Evolutionary conservation across 352 stramenopile species (phyloP).

Genomic region (Blastocystis sp.): DNA sequence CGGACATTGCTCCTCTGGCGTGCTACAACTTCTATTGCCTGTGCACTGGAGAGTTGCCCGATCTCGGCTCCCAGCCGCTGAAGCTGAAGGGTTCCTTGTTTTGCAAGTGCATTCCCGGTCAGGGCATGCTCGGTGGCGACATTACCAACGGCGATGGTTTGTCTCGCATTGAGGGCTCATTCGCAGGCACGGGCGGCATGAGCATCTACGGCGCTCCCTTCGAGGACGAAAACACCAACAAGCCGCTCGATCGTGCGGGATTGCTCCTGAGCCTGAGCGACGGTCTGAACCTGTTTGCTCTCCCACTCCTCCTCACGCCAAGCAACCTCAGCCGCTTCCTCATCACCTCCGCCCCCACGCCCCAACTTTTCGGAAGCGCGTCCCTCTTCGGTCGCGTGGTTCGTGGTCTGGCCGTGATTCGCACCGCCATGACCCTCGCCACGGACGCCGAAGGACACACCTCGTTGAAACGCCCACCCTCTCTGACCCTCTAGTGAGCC

Average conservation of each 20-base stretch:
- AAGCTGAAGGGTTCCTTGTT: constrained; percentile 66
- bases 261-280: constrained; percentile 57
- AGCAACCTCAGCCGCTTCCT: constrained; percentile 67
- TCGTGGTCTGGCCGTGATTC: constrained; percentile 46
- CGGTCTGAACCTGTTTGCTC: constrained; percentile 51
- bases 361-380: background rate
- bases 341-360: constrained; percentile 57
- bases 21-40: constrained; percentile 67
- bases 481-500: background rate
- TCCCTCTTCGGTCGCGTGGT: constrained; percentile 58
- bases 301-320: background rate
- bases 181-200: constrained; percentile 47
- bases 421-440: constrained; percentile 22
- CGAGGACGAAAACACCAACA: constrained; percentile 68
- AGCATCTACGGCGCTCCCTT: constrained; percentile 70
- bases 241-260: constrained; percentile 38
- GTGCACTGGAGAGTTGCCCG: constrained; percentile 59
- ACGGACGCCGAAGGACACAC: constrained; percentile 12
- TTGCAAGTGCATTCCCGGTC: constrained; percentile 2
- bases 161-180: background rate
- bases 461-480: background rate
- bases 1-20: constrained; percentile 58
- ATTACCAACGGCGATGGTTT: constrained; percentile 53
- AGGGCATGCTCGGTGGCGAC: constrained; percentile 62
- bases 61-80: constrained; percentile 28